Evolutionary conservation across 2,329 filamentous ascomycete genomes (phyloP).

Genomic region (Hymenoscyphus scutula): DNA sequence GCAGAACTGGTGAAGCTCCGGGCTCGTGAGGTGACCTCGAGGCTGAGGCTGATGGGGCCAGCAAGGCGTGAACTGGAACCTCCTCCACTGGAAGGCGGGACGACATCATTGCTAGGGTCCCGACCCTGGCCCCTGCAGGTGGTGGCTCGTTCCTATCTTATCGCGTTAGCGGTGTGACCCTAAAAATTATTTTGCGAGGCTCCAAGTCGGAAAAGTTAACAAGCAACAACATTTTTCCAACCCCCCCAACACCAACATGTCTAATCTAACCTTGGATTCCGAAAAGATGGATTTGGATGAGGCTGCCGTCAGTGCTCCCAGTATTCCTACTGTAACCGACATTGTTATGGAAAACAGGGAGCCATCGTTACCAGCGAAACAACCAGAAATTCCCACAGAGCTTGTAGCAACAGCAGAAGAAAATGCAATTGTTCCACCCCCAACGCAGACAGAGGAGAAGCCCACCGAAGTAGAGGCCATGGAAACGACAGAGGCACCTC

Average conservation of each 20-base stretch:
- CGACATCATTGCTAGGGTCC: constrained; percentile 8
- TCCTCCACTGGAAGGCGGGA: too few relatives aligned
- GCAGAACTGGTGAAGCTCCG: not conserved
- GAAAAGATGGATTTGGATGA: constrained; percentile 22
- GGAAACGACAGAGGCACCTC: constrained; percentile 2
- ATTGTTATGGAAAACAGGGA: constrained; percentile 1
- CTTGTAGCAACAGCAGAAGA: constrained; percentile 4
- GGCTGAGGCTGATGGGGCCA: not conserved
- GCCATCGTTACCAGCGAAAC: not conserved
- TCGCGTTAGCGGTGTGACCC: not conserved
- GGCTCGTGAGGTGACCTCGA: too few relatives aligned
- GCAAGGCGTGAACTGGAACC: constrained; percentile 13
- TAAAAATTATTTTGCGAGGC: constrained; percentile 13
- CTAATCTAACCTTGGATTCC: constrained; percentile 21
- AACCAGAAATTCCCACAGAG: not conserved
- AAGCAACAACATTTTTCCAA: not conserved
- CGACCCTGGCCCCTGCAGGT: constrained; percentile 18
- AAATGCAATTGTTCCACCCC: not conserved
- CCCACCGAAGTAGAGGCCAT: not conserved
- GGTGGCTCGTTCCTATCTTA: not conserved
- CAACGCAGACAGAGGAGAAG: not conserved
- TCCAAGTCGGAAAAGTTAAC: not conserved
- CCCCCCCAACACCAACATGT: constrained; percentile 1
- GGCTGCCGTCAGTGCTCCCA: constrained; percentile 13
- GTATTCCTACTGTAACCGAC: constrained; percentile 7